Percentiles rank a stretch among this genome's conserved stretches.
phyloP scores from a whole-genome alignment of 2,329 filamentous ascomycete species.

The Claviceps sp. region DNA sequence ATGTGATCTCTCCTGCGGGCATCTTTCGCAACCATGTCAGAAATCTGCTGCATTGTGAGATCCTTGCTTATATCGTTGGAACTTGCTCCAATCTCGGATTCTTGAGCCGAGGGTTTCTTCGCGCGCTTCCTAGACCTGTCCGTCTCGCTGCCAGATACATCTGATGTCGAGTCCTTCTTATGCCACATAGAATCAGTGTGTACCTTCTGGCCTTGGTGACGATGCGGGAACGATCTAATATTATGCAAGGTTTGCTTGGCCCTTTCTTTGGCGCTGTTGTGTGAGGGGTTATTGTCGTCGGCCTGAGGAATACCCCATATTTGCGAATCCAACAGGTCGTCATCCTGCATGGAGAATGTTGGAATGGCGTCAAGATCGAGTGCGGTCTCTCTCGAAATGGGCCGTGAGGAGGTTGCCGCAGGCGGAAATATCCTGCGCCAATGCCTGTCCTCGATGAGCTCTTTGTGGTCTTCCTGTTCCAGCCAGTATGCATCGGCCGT shows the following conservation, averaged over 20 bases:
- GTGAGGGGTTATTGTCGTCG: slow-evolving; percentile 30
- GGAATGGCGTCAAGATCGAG: slow-evolving; percentile 14
- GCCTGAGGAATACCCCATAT: slow-evolving; percentile 12
- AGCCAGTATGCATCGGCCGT: slow-evolving; percentile 86
- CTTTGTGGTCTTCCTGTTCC: slow-evolving; percentile 69
- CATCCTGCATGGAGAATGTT: slow-evolving; percentile 15
- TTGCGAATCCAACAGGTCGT: slow-evolving; percentile 10
- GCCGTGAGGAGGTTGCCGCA: slow-evolving; percentile 14
- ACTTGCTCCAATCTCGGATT: slow-evolving; percentile 26
- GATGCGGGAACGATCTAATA: slow-evolving; percentile 40
- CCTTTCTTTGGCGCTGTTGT: slow-evolving; percentile 42
- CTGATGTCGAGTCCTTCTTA: slow-evolving; percentile 39
- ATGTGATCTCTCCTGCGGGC: slow-evolving; percentile 26
- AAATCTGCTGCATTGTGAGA: slow-evolving; percentile 47
- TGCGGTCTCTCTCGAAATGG: slow-evolving; percentile 18
- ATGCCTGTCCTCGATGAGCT: slow-evolving; percentile 64
- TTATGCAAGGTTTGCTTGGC: slow-evolving; percentile 47
- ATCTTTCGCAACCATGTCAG: slow-evolving; percentile 45
- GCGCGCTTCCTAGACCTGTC: slow-evolving; percentile 21
- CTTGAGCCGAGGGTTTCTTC: slow-evolving; percentile 19
- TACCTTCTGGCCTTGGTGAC: slow-evolving; percentile 33
- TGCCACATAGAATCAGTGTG: slow-evolving; percentile 40
- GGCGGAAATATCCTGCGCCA: slow-evolving; percentile 58
- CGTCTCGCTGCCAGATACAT: slow-evolving; percentile 45
- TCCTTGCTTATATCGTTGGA: slow-evolving; percentile 36